Conservation (phyloP, 306 rosid species). For the Quercus agrifolia region DNA sequence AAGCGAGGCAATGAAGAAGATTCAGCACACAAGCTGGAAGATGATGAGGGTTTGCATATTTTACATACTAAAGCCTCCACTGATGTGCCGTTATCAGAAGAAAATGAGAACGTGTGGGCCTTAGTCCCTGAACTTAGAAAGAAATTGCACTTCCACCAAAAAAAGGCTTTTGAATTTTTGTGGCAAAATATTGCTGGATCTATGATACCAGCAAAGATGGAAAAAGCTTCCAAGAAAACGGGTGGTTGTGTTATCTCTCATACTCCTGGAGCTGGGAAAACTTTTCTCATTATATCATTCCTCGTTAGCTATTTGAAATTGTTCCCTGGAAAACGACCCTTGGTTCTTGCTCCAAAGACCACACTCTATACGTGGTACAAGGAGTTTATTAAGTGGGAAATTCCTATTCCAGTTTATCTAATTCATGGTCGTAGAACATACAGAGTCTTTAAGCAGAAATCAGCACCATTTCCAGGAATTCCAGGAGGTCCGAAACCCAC, state of each 20-base stretch:
- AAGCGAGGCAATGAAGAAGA: conserved; percentile 37
- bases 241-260: conserved; percentile 97
- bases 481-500: conserved; percentile 60
- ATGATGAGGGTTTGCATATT: conserved; percentile 42
- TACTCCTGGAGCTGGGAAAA: conserved; percentile 92
- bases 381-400: conserved; percentile 79
- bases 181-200: conserved; percentile 85
- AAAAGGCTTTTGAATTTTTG: conserved; percentile 84
- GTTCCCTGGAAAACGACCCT: conserved; percentile 72
- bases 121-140: conserved; percentile 43
- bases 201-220: conserved; percentile 47
- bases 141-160: conserved; percentile 67
- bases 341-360: conserved; percentile 85
- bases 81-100: conserved; percentile 43
- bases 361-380: conserved; percentile 87
- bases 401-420: conserved; percentile 74
- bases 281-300: conserved; percentile 75
- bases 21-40: conserved; percentile 35
- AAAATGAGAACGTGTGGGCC: conserved; percentile 71
- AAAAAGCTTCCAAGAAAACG: conserved; percentile 37
- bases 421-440: conserved; percentile 68
- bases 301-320: conserved; percentile 75
- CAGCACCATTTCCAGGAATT: conserved; percentile 34
- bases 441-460: conserved; percentile 36
- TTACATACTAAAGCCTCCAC: conserved; percentile 23